Evolutionary conservation across 495 filamentous ascomycete species (phyloP), one percentile per base, ranked within the genome.

Genomic region (Aspergillus hancockii): DNA sequence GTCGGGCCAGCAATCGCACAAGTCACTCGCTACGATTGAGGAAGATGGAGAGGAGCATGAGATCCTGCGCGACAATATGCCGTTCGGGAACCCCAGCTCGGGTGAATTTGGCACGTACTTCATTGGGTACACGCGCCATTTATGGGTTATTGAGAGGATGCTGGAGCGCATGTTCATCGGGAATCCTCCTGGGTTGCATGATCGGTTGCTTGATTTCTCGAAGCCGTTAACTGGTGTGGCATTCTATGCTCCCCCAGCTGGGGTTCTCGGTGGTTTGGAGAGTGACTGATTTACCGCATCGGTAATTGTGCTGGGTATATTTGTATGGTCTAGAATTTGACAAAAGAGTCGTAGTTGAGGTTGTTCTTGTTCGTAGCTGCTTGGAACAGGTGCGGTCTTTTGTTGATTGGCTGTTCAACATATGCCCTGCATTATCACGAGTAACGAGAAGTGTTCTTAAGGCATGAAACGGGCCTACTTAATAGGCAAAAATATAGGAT

Each of bases 101-200:
- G 76, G 72, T 1, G 73, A 84, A 66, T 84, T 83, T 55, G 83
- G 83, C 16, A 85, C 82, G 2, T 85, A 84, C 63, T 84, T 85
- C 49, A 84, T 84, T 58, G 83, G 81, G 6, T 85, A 85, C 59
- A 81, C 82, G 13, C 65, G 76, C 2, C 67, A 72, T 4, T 56
- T 85, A 5, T 85, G 82, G 81, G 82, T 85, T 3, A 79, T 83
- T 60, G 83, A 85, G 67, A 72, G 72, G 62, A 85, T 85, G 82
- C 57, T 84, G 58, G 73, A 83, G 62, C 71, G 79, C 6, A 85
- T 85, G 81, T 84, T 83, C 65, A 57, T 83, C 36, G 83, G 83
- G 1, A 54, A 81, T 47, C 83, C 83, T 0, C 77, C 79, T 3
- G 83, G 83, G 0, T 46, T 82, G 51, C 81, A 85, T 64, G 83